These are phyloP conservation scores for Leptoxyphium fumago DNA, from an alignment of 2,329 filamentous ascomycete genomes.

Conservation along the genomic window DNA sequence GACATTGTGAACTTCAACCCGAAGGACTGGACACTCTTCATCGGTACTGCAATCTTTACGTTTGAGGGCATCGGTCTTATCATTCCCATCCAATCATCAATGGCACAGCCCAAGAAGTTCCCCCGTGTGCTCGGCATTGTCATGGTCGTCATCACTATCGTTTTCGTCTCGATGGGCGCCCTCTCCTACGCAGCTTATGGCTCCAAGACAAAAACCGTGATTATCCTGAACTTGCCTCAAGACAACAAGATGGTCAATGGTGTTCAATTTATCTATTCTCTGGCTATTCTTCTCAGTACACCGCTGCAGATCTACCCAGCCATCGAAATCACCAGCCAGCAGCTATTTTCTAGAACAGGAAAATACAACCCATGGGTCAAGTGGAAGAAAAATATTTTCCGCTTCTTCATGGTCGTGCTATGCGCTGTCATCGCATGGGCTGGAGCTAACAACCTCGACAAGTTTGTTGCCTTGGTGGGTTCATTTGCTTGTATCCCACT, in stretches of 20 bases:
- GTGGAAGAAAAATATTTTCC: constrained; percentile 97
- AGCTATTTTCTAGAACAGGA: constrained; percentile 80
- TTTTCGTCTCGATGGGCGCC: constrained; percentile 84
- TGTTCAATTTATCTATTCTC: constrained; percentile 93
- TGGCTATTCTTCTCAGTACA: constrained; percentile 90
- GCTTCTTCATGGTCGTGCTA: constrained; percentile 78
- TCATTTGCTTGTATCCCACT: constrained; percentile 96
- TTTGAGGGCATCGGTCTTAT: constrained; percentile 96
- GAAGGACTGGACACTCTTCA: constrained; percentile 90
- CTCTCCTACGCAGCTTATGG: constrained; percentile 94
- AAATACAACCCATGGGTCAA: constrained; percentile 99
- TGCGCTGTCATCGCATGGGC: constrained; percentile 84
- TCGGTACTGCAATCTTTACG: constrained; percentile 96
- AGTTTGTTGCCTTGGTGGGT: constrained; percentile 90
- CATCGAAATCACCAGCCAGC: constrained; percentile 90
- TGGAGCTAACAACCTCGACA: constrained; percentile 85
- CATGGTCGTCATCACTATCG: constrained; percentile 85
- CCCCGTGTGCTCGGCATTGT: constrained; percentile 74
- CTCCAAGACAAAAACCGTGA: constrained; percentile 87
- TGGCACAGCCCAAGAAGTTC: constrained; percentile 83
- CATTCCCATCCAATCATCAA: constrained; percentile 95
- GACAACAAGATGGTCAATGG: constrained; percentile 90
- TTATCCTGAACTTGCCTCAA: constrained; percentile 90
- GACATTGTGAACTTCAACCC: constrained; percentile 87
- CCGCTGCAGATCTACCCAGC: constrained; percentile 95